These are phyloP conservation scores for Diutina scorzettiae DNA, from an alignment of 1,139 yeast genomes.

Conservation along the genomic window DNA sequence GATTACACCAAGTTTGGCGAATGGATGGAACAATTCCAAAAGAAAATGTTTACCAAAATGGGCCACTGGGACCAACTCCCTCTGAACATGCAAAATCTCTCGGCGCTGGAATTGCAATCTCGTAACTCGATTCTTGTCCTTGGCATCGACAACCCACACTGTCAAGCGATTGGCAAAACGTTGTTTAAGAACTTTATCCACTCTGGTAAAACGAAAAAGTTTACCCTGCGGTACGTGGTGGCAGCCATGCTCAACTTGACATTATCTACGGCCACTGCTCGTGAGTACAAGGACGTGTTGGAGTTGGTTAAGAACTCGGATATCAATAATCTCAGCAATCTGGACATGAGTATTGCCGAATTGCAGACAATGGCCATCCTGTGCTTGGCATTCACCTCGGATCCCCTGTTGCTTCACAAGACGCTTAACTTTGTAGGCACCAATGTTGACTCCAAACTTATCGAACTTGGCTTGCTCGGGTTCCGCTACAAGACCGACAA, in stretches of 20 bases:
- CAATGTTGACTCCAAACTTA: conserved; percentile 40
- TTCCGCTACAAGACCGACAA: conserved; percentile 18
- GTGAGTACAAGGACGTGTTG: conserved; percentile 46
- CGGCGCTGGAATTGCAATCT: conserved; percentile 23
- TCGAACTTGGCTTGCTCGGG: conserved; percentile 46
- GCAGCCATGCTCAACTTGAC: conserved; percentile 22
- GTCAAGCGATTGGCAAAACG: conserved; percentile 22
- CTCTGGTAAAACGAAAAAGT: conserved; percentile 36
- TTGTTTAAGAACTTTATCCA: conserved; percentile 31
- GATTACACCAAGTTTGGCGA: conserved; percentile 14
- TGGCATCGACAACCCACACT: conserved; percentile 17
- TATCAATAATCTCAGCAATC: conserved; percentile 21
- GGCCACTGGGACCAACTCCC: conserved; percentile 16
- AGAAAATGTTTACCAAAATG: conserved; percentile 14
- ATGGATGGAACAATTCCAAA: conserved; percentile 14
- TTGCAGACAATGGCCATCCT: conserved; percentile 44
- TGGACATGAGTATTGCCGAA: conserved; percentile 20
- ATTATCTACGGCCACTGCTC: conserved; percentile 24
- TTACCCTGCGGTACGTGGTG: conserved; percentile 36
- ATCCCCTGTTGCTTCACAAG: conserved; percentile 34
- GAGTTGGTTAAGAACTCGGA: conserved; percentile 40
- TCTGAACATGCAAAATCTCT: conserved; percentile 9
- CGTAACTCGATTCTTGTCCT: conserved; percentile 30
- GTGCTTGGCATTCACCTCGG: conserved; percentile 37
- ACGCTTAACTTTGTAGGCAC: conserved; percentile 43